Evolutionary conservation across 345 rosid species (phyloP).

Genomic region (Lumnitzera littorea): DNA sequence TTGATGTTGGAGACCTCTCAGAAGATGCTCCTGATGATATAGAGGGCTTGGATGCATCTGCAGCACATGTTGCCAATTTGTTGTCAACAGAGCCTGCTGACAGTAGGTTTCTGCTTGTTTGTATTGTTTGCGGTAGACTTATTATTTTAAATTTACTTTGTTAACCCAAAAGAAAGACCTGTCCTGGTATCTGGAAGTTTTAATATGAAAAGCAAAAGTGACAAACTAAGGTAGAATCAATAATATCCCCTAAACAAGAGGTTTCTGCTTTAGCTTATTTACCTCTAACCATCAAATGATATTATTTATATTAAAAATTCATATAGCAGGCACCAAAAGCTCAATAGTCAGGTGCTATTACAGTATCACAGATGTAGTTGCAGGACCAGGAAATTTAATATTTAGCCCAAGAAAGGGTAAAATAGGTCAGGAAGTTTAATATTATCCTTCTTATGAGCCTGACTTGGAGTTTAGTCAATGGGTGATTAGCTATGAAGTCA

Average conservation of each 20-base stretch:
- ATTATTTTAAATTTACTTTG: background rate
- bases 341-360: too few species aligned
- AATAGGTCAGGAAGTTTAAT: too few species aligned
- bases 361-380: too few species aligned
- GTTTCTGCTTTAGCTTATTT: background rate
- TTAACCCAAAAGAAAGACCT: background rate
- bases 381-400: too few species aligned
- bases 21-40: conserved; percentile 84
- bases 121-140: background rate
- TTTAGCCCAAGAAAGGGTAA: too few species aligned
- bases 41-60: conserved; percentile 87
- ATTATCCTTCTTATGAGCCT: too few species aligned
- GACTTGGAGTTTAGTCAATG: too few species aligned
- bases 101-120: conserved; percentile 49
- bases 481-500: too few species aligned
- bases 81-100: conserved; percentile 89
- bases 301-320: background rate
- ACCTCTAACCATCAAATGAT: background rate
- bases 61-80: conserved; percentile 87
- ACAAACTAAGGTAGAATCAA: too few species aligned
- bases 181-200: background rate
- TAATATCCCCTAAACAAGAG: too few species aligned
- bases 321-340: background rate
- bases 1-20: conserved; percentile 75
- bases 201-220: too few species aligned